Evolutionary conservation across 2,329 filamentous ascomycete species (phyloP), one percentile per base, ranked within the genome.

Genomic region (Pleomassaria siparia): DNA sequence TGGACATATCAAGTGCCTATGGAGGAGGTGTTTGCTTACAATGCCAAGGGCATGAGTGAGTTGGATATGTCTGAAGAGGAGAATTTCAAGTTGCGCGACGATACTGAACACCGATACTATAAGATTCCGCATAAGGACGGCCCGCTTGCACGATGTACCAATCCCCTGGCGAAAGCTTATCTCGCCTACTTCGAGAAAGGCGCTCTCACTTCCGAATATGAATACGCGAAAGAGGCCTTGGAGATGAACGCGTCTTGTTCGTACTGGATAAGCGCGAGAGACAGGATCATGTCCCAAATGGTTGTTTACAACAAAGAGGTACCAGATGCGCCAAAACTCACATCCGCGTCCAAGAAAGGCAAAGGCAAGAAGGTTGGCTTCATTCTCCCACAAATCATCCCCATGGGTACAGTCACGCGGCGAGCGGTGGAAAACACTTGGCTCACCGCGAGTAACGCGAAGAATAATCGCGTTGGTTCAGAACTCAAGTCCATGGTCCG

Each of bases 181-280:
- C 76, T 96, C 47, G 71, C 84, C 43, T 96, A 95, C 67, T 97
- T 99, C 62, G 94, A 99, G 62, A 88, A 88, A 28, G 92, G 91
- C 0, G 89, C 81, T 0, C 75, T 99, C 2, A 89, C 89, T 0
- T 97, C 92, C 0, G 87, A 96, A 68, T 97, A 87, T 62, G 69
- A 84, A 0, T 92, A 96, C 62, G 94, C 94, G 0, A 97, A 95
- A 64, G 91, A 96, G 68, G 94, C 95, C 0, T 76, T 99, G 35
- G 88, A 97, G 60, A 99, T 99, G 94, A 99, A 99, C 60, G 91
- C 94, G 0, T 96, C 91, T 0, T 99, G 95, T 67, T 97, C 92
- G 0, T 99, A 99, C 72, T 99, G 95, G 94, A 97, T 99, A 60
- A 96, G 90, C 62, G 91, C 94, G 13, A 82, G 94, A 52, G 90